Evolutionary conservation across 805 yeast species (phyloP), one percentile per base, ranked within the genome.

Genomic region (Hanseniaspora occidentalis): DNA sequence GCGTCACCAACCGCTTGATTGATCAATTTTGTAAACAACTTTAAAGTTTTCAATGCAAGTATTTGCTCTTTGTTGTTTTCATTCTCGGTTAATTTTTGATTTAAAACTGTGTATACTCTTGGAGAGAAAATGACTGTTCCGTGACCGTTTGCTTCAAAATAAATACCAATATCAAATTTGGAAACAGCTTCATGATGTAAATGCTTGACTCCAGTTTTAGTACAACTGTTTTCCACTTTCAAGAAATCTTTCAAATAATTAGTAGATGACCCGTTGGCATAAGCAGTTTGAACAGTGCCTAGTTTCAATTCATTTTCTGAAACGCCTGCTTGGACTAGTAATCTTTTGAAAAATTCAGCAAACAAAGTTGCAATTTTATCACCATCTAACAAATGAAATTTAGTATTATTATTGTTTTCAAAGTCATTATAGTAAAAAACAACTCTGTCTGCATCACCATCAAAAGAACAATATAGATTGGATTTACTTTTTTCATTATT

Each of bases 1-100:
- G 98, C 95, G 58, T 92, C 98, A 23, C 98, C 98, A n/a, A 92
- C 97, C 1, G 97, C 81, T 60, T 92, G 97, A 60, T 92, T 92
- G 56, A 92, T 84, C 47, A 92, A 65, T 43, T 75, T 70, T 24
- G 81, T 71, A 43, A 89, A 70, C 13, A 73, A 65, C 43, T 68
- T 62, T 46, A 92, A 64, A 1, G 80, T 67, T 42, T 64, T 56
- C 24, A 79, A 61, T 1, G 82, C 73, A 17, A 65, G 53, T 35
- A 56, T 55, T 48, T 77, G 77, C 16, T 64, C 65, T 4, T 67
- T 68, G 7, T 66, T 54, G 0, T 55, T 43, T 2, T 74, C 62
- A 25, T 57, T 47, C n/a, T 18, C 19, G 22, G 10, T 8, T 51
- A 74, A 66, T 5, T 65, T 64, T 14, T 62, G 41, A 10, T 57